Conservation (phyloP, 106 monocot species). For the Xerophyta viscosa region DNA sequence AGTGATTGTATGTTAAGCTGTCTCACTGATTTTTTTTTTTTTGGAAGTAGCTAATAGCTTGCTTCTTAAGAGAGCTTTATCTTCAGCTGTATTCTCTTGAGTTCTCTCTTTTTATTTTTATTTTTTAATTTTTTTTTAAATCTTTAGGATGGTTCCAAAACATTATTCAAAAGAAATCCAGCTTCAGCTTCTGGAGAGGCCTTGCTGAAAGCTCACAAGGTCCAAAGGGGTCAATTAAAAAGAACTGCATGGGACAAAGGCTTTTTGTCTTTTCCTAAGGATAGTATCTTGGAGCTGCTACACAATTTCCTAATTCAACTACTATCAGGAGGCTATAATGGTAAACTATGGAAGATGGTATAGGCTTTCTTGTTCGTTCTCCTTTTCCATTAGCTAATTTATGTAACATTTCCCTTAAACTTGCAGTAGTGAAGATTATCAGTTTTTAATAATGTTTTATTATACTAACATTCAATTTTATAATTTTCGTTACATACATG, state of each 20-base stretch:
- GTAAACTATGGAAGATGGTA: slow-evolving; percentile 17
- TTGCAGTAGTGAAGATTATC: too few relatives aligned
- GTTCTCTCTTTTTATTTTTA: too few relatives aligned
- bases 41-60: too few relatives aligned
- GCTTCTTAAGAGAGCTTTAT: neutral
- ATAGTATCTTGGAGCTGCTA: slow-evolving; percentile 39
- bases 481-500: too few relatives aligned
- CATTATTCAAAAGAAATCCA: slow-evolving; percentile 66
- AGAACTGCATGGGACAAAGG: slow-evolving; percentile 70
- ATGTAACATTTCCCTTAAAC: too few relatives aligned
- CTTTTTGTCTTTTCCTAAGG: slow-evolving; percentile 27
- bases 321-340: slow-evolving; percentile 80
- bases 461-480: too few relatives aligned
- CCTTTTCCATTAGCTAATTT: too few relatives aligned
- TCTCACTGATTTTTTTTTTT: too few relatives aligned
- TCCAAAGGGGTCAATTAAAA: slow-evolving; percentile 72
- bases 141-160: slow-evolving; percentile 79
- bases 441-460: too few relatives aligned
- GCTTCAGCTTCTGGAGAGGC: slow-evolving; percentile 30
- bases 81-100: neutral
- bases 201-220: slow-evolving; percentile 44
- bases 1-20: too few relatives aligned
- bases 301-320: slow-evolving; percentile 64
- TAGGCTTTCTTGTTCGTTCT: too few relatives aligned
- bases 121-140: neutral